Evolutionary conservation across 2,329 filamentous ascomycete species (phyloP), one percentile per base, ranked within the genome.

Genomic region (Fonsecaea monophora): DNA sequence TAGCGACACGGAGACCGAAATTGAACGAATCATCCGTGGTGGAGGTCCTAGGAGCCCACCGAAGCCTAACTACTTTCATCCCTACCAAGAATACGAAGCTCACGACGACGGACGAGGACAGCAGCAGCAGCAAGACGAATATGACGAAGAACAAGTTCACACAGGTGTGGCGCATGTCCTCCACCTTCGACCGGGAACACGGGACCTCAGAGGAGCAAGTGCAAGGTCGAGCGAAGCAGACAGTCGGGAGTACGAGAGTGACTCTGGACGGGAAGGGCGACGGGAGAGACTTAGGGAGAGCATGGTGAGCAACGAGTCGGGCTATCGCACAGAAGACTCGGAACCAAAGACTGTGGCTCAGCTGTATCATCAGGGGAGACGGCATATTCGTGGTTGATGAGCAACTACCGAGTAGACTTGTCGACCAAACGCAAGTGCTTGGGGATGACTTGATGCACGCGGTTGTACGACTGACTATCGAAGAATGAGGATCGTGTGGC

Each of bases 291-390:
- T 54, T 34, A 38, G 68, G 53, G 53, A 70, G 34, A 70, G 68
- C 21, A 45, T 64, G 9, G 53, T 68, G 25, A 68, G 66, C 35
- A 66, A 65, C 53, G 58, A 38, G 37, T 68, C 65, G 15, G 68
- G 66, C 3, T 68, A 70, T 61, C 62, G 60, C 21, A 64, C 66
- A 9, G 67, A 67, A 35, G 68, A 64, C 35, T 70, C 68, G 34
- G 68, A 70, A 48, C 65, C 66, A 4, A 64, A 62, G 63, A 68
- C 66, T 21, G 68, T 70, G 10, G 64, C 68, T 8, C 68, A 70
- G 55, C 21, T 70, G 60, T 70, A 70, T 56, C 68, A 70, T 55
- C 53, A 60, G 50, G 50, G 64, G 25, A 50, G 63, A 4, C 56
- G 66, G 25, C 68, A 70, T 38, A 68, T 70, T 45, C 56, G 66